Evolutionary conservation across 2,329 filamentous ascomycete species (phyloP), one percentile per base, ranked within the genome.

Genomic region (Botrytis galanthina): DNA sequence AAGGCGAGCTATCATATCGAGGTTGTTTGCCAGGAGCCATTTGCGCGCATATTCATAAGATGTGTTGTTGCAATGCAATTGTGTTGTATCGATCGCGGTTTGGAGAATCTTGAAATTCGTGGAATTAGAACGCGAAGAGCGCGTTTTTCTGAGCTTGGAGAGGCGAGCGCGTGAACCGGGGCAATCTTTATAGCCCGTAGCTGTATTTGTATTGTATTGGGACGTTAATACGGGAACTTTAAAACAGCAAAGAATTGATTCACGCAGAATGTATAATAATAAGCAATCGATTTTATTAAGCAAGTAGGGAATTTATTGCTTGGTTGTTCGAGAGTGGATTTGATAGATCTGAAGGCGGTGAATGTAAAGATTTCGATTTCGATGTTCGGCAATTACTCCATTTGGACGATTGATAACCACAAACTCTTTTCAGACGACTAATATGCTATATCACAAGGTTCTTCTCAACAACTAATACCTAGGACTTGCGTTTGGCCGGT

Each of bases 1-100:
- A 72, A 29, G 71, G 71, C 29, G 71, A 72, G 51, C 71, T 72
- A 29, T 72, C 63, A 20, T 72, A 72, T 59, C 71, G 71, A 59
- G 39, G 48, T 59, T 72, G 62, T 48, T 68, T 72, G 29, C 48
- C 68, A 60, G 64, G 54, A 59, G 71, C 71, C 71, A 72, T 72
- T 60, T 68, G 63, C 32, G 37, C 62, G 62, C 71, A 72, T 72
- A n/a, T 72, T 69, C 62, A 32, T 37, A 7, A 42, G 44, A 44
- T 4, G 22, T 68, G 26, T 48, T 48, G 51, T 54, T 32, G 64
- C 46, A 29, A 57, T 64, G 60, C n/a, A 59, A 67, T 72, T 67
- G 61, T 67, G 54, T 44, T 32, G 51, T 22, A 51, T 57, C 42
- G 29, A 6, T 10, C 46, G n/a, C 18, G 29, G 35, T 44, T 48